Evolutionary conservation across 2,329 filamentous ascomycete genomes (phyloP).

Genomic region (Botryotinia convoluta): DNA sequence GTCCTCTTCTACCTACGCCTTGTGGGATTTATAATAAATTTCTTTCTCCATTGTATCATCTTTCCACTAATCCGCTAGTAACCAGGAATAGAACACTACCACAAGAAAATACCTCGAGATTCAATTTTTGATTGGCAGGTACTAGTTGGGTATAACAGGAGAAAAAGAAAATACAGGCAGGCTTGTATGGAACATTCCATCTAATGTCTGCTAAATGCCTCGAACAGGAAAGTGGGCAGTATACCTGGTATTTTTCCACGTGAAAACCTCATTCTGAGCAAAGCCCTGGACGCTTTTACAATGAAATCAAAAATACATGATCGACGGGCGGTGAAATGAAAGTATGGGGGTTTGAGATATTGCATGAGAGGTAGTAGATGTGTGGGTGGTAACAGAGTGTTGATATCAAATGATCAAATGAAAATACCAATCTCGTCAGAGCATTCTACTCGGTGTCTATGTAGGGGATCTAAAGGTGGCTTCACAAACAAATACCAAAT

Average conservation of each 20-base stretch:
- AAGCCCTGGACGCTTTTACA: conserved; percentile 11
- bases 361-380: conserved; percentile 1
- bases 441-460: conserved; percentile 9
- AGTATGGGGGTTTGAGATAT: conserved; percentile 6
- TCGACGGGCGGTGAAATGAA: conserved; percentile 14
- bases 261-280: background rate
- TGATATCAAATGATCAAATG: conserved; percentile 10
- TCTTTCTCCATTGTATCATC: background rate
- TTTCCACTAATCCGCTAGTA: background rate
- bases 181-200: background rate
- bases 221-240: conserved; percentile 1
- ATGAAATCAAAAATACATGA: background rate
- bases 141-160: background rate
- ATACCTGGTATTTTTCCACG: background rate
- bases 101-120: background rate
- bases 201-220: conserved; percentile 5
- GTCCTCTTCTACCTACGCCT: background rate
- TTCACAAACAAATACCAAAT: background rate
- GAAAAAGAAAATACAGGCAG: background rate
- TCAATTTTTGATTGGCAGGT: background rate
- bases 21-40: background rate
- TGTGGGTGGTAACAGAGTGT: conserved; percentile 4
- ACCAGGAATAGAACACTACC: background rate
- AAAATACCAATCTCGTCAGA: background rate
- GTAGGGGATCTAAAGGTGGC: conserved; percentile 6